phyloP scores from a whole-genome alignment of 257 asterid species.

The Haberlea rhodopensis region DNA sequence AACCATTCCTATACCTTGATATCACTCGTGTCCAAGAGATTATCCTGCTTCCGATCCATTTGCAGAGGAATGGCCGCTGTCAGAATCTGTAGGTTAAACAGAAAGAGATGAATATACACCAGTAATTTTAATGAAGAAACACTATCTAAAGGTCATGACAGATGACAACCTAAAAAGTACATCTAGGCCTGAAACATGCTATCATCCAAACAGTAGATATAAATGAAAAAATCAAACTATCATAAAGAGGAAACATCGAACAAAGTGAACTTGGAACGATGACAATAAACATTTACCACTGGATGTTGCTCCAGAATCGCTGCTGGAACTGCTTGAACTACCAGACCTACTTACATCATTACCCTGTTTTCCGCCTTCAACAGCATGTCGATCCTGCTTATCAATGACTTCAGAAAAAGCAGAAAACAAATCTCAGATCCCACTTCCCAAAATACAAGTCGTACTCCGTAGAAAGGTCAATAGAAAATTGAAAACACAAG shows the following conservation, averaged over 20 bases:
- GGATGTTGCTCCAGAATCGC: constrained; percentile 87
- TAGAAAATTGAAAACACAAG: neutral
- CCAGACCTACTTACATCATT: constrained; percentile 40
- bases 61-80: constrained; percentile 56
- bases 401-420: constrained; percentile 38
- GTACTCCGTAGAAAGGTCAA: neutral
- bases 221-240: neutral
- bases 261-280: neutral
- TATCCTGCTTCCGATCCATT: constrained; percentile 47
- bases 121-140: neutral
- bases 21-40: constrained; percentile 40
- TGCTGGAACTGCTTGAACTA: constrained; percentile 74
- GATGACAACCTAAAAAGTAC: neutral
- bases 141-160: neutral
- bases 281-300: constrained; percentile 47
- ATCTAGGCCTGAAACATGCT: constrained; percentile 3
- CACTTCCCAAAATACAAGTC: neutral
- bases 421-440: constrained; percentile 15
- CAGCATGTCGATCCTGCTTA: constrained; percentile 34
- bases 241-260: neutral
- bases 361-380: constrained; percentile 43
- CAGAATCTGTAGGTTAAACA: constrained; percentile 43
- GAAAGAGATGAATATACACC: neutral
- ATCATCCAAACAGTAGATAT: neutral
- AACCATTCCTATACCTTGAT: constrained; percentile 29